Evolutionary conservation across 768 basidiomycete species (phyloP).

Genomic region (Macrolepiota albuminosa): DNA sequence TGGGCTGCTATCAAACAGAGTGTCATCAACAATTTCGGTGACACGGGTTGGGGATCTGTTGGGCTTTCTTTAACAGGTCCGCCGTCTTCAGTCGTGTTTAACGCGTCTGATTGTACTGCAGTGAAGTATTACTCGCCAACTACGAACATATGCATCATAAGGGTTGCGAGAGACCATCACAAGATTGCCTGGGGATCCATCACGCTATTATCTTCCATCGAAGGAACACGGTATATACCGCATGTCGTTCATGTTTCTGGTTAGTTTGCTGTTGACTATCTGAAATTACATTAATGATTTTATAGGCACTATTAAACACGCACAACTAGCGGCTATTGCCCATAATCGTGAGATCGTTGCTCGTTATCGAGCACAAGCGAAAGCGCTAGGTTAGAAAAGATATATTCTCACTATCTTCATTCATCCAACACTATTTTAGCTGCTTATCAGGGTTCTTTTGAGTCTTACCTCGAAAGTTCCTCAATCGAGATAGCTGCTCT

Average conservation of each 20-base stretch:
- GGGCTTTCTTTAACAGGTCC: conserved; percentile 65
- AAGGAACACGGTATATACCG: conserved; percentile 58
- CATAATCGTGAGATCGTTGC: conserved; percentile 73
- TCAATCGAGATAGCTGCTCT: conserved; percentile 59
- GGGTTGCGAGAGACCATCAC: conserved; percentile 80
- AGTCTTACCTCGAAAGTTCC: conserved; percentile 52
- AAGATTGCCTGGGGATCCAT: conserved; percentile 76
- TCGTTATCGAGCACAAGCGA: conserved; percentile 51
- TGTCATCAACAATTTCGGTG: conserved; percentile 71
- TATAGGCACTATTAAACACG: conserved; percentile 83
- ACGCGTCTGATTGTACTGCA: conserved; percentile 23
- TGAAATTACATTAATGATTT: neutral
- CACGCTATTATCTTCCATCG: conserved; percentile 62
- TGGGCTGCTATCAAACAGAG: conserved; percentile 68
- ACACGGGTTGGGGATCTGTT: conserved; percentile 82
- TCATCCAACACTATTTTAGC: conserved; percentile 25
- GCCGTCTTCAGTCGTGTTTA: neutral
- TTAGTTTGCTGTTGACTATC: conserved; percentile 25
- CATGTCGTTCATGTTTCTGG: conserved; percentile 81
- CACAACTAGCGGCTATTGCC: conserved; percentile 69
- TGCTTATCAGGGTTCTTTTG: conserved; percentile 59
- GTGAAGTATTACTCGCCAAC: conserved; percentile 88
- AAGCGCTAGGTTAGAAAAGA: conserved; percentile 39
- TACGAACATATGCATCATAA: conserved; percentile 81
- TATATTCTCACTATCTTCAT: neutral